Evolutionary conservation across 805 yeast genomes (phyloP), one percentile per base, ranked within the genome.

Genomic region (Metschnikowia kunwiensis): DNA sequence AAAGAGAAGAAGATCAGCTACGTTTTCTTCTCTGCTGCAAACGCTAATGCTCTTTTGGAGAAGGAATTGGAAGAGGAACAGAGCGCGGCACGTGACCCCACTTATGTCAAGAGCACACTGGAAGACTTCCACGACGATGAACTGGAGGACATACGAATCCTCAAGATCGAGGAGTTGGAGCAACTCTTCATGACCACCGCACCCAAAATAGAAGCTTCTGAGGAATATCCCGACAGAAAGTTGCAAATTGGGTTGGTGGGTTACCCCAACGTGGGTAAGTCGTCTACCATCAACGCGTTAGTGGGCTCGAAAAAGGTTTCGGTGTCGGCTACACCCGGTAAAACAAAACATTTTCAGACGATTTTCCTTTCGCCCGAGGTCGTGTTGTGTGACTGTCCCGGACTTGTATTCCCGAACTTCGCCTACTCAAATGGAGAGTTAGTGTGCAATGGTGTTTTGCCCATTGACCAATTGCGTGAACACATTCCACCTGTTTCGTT

Each of bases 341-440:
- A 93, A 60, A 93, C 99, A 10, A 93, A 93, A 60, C 99, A 93
- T 72, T 93, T 93, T 74, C 99, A 93, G 69, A 93, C 99, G 1
- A 89, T 93, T 44, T 77, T 78, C 55, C 72, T 93, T 29, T 78
- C 96, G 1, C 85, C 83, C 34, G 74, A 82, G 24, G 93, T 93
- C 2, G 73, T 88, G 49, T 70, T 93, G 35, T 93, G 97, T 65
- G 99, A 93, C 72, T 93, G 99, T 71, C 99, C 99, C 2, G 99
- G 99, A 75, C 72, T 93, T 44, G 99, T 93, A 12, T 93, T 93
- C 70, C 98, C 99, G 16, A 93, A 91, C 55, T 93, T 93, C 58
- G 97, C 97, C 5, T 86, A 85, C 58, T 86, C 96, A 16, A 89
- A 88, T 55, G 97, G 95, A 51, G 99, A 93, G 53, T 74, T 93